Evolutionary conservation across 1,284 basidiomycete species (phyloP), one percentile per base, ranked within the genome.

Genomic region (Megacollybia platyphylla): DNA sequence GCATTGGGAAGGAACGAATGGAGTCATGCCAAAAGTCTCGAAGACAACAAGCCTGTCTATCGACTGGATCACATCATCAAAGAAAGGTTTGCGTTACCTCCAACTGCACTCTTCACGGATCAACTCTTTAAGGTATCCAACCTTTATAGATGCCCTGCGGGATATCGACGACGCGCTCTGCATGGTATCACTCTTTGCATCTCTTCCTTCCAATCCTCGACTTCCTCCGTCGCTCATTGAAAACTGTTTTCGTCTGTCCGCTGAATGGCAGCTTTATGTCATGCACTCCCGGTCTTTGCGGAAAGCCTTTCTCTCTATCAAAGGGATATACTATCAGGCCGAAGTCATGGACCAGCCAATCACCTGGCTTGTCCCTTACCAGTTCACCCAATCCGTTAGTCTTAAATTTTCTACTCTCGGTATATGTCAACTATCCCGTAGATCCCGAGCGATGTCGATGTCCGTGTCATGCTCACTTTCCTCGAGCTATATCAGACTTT

Each of bases 381-480:
- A 92, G 57, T 99, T 99, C 62, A 94, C 93, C 3, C 96, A 99
- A 67, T 85, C 77, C 52, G 92, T 96, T 54, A 46, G 76, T 62
- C 10, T 27, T 39, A 40, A 36, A 43, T 36, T 18, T 17, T 42
- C 15, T 40, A 24, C 39, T 27, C 17, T 43, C 3, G 36, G 15
- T 18, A 36, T 15, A 10, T 15, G 8, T 44, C 51, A 8, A 45
- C 45, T 36, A 4, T 50, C 32, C 32, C n/a, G 9, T 51, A 93
- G 89, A 81, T 97, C 46, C 96, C 96, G 6, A 63, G 80, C 39
- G 94, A 98, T 56, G 93, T 98, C 49, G 96, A 99, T 62, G 88
- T 97, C 57, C 84, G 96, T 41, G 94, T 99, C 44, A 96, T 99
- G 85, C 66, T 97, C 52, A 98, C 96, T 8, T 99, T 99, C 73